A percentile compares a stretch with the other conserved stretches of the same genome.
phyloP scores from a whole-genome alignment of 805 yeast genomes.

The Wickerhamomyces sydowiorum region DNA sequence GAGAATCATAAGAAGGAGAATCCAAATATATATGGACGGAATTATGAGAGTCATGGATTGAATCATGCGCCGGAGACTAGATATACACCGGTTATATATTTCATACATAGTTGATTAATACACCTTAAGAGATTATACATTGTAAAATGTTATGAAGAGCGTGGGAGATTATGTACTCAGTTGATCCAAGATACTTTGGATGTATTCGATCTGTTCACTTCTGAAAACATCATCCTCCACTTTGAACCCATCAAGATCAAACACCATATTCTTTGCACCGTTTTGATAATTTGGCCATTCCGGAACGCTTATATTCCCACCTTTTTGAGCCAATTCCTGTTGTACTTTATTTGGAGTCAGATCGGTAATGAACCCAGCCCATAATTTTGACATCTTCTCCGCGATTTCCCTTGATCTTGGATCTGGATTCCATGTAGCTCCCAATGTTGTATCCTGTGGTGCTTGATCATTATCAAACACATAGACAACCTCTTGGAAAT shows the following conservation, averaged over 20 bases:
- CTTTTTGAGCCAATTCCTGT: not conserved
- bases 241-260: constrained; percentile 6
- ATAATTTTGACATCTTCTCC: constrained; percentile 2
- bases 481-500: constrained; percentile 1
- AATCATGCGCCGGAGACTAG: no score
- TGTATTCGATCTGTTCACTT: constrained; percentile 1
- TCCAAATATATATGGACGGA: no score
- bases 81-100: no score
- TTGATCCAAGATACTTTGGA: constrained; percentile 1
- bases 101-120: no score
- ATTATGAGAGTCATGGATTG: no score
- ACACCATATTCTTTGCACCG: constrained; percentile 1
- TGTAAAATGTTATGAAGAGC: no score
- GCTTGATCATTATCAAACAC: not conserved
- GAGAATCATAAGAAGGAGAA: no score
- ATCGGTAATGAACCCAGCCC: constrained; percentile 20
- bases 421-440: constrained; percentile 1
- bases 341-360: constrained; percentile 31
- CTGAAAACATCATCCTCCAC: constrained; percentile 6
- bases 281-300: constrained; percentile 4
- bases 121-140: no score
- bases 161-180: no score
- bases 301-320: not conserved
- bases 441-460: constrained; percentile 1
- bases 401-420: constrained; percentile 1